Conservation (phyloP, 495 filamentous ascomycete genomes). For the Lophiotrema nucula region DNA sequence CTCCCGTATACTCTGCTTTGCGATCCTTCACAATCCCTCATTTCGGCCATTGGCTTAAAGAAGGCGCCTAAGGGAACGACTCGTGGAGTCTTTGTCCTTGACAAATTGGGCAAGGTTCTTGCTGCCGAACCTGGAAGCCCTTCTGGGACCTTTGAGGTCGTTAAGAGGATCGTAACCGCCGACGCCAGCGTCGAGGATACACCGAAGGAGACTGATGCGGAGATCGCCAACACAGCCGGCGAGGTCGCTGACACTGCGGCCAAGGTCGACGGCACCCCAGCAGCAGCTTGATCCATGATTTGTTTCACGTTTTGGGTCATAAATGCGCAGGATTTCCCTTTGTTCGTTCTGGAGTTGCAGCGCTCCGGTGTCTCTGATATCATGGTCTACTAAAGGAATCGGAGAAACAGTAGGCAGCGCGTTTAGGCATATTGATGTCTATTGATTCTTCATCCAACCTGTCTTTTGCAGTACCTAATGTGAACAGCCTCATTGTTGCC, state of each 20-base stretch:
- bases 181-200: neutral
- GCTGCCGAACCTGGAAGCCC: constrained; percentile 61
- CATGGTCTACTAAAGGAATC: too few species aligned
- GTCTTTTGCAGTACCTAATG: too few species aligned
- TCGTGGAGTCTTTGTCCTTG: constrained; percentile 82
- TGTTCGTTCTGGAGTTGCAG: neutral
- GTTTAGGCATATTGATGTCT: too few species aligned
- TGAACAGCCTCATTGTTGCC: too few species aligned
- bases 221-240: constrained; percentile 34
- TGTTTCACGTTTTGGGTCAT: neutral
- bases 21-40: constrained; percentile 66
- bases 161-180: constrained; percentile 50
- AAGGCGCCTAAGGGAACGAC: constrained; percentile 56
- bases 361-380: too few species aligned
- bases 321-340: neutral
- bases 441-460: too few species aligned
- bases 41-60: constrained; percentile 44
- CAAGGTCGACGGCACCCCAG: constrained; percentile 31
- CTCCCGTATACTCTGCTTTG: constrained; percentile 89
- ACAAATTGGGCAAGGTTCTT: constrained; percentile 70
- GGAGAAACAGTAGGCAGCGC: too few species aligned
- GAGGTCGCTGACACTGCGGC: constrained; percentile 43
- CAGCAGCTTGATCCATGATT: neutral
- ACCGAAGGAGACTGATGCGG: constrained; percentile 29
- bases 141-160: constrained; percentile 55